Conservation (phyloP, 1,284 basidiomycete genomes). For the Xerocomus cyaneibrunnescens region DNA sequence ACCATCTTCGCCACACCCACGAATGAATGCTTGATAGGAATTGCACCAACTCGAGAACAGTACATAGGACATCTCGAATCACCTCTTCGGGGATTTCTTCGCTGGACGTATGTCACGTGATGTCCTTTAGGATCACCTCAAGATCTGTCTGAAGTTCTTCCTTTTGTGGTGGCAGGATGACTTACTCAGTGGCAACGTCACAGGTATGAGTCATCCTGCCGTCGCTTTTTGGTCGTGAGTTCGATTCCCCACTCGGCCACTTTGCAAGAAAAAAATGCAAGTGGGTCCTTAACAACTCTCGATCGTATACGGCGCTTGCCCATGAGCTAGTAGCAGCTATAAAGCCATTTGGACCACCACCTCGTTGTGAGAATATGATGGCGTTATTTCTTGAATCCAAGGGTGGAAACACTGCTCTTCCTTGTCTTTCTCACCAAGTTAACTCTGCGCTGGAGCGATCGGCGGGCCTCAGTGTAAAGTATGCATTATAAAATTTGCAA, state of each 20-base stretch:
- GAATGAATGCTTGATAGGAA: not conserved
- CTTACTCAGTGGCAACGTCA: slow-evolving; percentile 11
- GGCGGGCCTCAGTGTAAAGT: too few relatives aligned
- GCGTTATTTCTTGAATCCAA: too few relatives aligned
- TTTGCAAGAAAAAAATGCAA: not conserved
- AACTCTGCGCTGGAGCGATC: too few relatives aligned
- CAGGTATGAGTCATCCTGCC: not conserved
- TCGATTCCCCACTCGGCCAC: not conserved
- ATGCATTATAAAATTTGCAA: too few relatives aligned
- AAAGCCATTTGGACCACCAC: too few relatives aligned
- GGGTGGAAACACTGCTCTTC: too few relatives aligned
- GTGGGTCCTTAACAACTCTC: not conserved
- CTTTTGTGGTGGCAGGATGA: not conserved
- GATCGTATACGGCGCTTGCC: not conserved
- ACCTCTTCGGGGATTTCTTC: not conserved
- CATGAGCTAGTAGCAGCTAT: too few relatives aligned
- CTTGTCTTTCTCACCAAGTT: too few relatives aligned
- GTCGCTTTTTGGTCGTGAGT: not conserved
- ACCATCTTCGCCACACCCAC: too few relatives aligned
- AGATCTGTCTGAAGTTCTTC: not conserved
- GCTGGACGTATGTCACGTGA: not conserved
- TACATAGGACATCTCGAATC: not conserved
- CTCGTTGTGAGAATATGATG: too few relatives aligned
- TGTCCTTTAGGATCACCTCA: too few relatives aligned
- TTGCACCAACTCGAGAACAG: not conserved